Base-by-base conservation (phyloP, 441 rosid genomes). In the Dalechampia spathulata region DNA sequence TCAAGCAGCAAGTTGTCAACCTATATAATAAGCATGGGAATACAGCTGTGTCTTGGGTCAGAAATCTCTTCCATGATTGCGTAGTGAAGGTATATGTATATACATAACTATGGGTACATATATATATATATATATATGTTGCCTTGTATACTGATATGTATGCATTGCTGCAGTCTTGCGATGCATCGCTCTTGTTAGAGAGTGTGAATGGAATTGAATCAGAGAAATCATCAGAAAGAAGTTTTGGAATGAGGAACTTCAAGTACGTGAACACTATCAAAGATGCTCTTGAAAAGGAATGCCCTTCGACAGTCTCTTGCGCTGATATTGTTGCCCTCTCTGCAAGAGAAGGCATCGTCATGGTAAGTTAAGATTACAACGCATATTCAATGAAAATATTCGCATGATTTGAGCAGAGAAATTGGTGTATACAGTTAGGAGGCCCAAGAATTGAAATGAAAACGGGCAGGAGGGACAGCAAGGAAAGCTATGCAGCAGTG, bases 11-110 rank as follows among this genome's bases (percentile, higher is more conserved):
- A 64, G 96, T 90, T 41, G 61, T 52, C 45, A 70, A 57, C 2
- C 83, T 91, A 19, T 85, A 91, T 63, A 26, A 77, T 7, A 65
- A 79, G 55, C 92, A 91, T 49, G 92, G 95, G 40, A 91, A 91
- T 69, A 91, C 95, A 0, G 96, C 95, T 5, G 81, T 91, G 19
- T 85, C 98, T 1, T 87, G 96, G 98, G 72, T 87, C 60, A 76
- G 98, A 49, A 91, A 87, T 72, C 90, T 91, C 64, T 91, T 91
- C 72, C 95, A 87, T 41, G 95, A 90, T 58, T 90, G 98, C 71
- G 65, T 69, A 6, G 88, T 85, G 28, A 66, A 83, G 78, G 89
- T 90, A 69, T 2, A 4, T 1, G 26, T n/a, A n/a, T n/a, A n/a
- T n/a, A n/a, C n/a, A n/a, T n/a, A n/a, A n/a, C n/a, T n/a, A n/a